Evolutionary conservation across 2,329 filamentous ascomycete genomes (phyloP), one percentile per base, ranked within the genome.

Genomic region (Tolypocladium endophyticum): DNA sequence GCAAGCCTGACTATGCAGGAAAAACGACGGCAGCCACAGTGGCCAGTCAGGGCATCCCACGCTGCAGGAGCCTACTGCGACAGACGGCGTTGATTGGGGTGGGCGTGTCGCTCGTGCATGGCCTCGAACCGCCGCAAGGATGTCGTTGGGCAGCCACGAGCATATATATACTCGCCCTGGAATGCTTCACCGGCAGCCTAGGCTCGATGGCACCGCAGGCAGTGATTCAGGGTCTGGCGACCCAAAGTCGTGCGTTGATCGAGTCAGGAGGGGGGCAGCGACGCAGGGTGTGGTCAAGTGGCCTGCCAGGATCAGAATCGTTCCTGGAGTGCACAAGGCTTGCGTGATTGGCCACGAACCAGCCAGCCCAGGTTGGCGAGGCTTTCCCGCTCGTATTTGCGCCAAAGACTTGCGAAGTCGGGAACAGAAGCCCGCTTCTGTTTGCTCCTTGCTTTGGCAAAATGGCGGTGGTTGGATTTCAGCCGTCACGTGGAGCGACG

Each of bases 21-120:
- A 14, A 11, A n/a, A 39, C 25, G 45, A 16, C 30, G 36, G 59
- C 61, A 59, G 58, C 60, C 57, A 61, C 61, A 60, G 56, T 56
- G 61, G 60, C 66, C 67, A 68, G 63, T 68, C 63, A 64, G 63
- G 62, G 60, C 58, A 55, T 62, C 66, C 64, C 61, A 63, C 62
- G 63, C 63, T 64, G 65, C 66, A 64, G 55, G 53, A 58, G 63
- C 43, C 61, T 62, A 60, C 58, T 56, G 62, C 62, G 63, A 62
- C 61, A 59, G 56, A 58, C 58, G 58, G 57, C 52, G 56, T 53
- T 64, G 62, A 65, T 66, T 62, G 63, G 64, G 56, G 58, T 61
- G 36, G 57, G 58, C 58, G 50, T 54, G 58, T 58, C 61, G 58
- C 50, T 59, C 56, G 58, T 61, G 62, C 62, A 62, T 63, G 58